Evolutionary conservation across 371 early-diverging fungal genomes (phyloP).

Genomic region (Mucor mucedo): DNA sequence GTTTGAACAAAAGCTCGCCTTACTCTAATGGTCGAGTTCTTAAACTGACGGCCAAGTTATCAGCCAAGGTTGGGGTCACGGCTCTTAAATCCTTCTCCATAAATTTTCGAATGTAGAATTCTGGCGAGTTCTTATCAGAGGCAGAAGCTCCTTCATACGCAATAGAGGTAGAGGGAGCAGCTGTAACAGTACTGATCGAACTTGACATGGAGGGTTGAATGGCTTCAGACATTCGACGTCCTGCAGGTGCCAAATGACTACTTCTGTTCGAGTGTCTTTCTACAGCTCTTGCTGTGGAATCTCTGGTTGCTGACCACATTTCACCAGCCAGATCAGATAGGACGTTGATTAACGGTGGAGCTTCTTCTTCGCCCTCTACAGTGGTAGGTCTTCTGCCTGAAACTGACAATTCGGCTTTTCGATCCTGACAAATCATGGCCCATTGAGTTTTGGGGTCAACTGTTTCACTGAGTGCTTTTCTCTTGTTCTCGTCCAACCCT

Average conservation of each 20-base stretch:
- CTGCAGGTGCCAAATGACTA: constrained; percentile 24
- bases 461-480: constrained; percentile 31
- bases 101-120: constrained; percentile 50
- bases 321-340: constrained; percentile 53
- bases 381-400: constrained; percentile 14
- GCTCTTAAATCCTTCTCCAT: constrained; percentile 51
- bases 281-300: constrained; percentile 45
- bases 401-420: constrained; percentile 43
- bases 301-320: constrained; percentile 48
- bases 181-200: constrained; percentile 6
- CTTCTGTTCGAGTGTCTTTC: constrained; percentile 36
- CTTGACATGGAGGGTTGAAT: constrained; percentile 12
- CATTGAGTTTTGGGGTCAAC: constrained; percentile 49
- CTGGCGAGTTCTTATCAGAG: constrained; percentile 43
- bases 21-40: constrained; percentile 53
- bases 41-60: constrained; percentile 50
- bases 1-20: constrained; percentile 14
- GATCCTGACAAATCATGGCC: constrained; percentile 52
- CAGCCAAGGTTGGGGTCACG: constrained; percentile 44
- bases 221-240: constrained; percentile 16
- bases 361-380: constrained; percentile 23
- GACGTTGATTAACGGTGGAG: constrained; percentile 43
- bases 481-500: constrained; percentile 42
- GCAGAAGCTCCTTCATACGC: constrained; percentile 27
- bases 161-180: constrained; percentile 9